Conservation (phyloP, 2,329 filamentous ascomycete genomes). For the Aureobasidium lini region DNA sequence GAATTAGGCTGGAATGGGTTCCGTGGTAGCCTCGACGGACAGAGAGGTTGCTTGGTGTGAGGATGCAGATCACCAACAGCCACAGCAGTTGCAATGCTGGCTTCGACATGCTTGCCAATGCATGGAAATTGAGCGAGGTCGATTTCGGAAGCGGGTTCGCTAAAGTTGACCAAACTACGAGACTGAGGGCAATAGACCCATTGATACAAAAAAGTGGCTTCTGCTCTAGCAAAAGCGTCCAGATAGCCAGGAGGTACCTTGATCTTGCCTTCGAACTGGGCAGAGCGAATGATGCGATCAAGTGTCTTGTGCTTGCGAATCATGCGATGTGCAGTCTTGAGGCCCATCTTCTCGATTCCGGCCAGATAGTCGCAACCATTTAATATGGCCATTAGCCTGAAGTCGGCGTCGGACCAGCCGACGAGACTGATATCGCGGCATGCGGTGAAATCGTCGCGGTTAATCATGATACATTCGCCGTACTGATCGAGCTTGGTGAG, state of each 20-base stretch:
- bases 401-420: conserved; percentile 87
- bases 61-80: conserved; percentile 80
- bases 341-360: conserved; percentile 73
- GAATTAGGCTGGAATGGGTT: not conserved
- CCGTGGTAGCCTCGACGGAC: conserved; percentile 26
- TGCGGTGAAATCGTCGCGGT: conserved; percentile 77
- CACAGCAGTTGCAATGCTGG: conserved; percentile 63
- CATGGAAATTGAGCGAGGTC: conserved; percentile 67
- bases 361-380: conserved; percentile 95
- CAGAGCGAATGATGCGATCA: conserved; percentile 70
- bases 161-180: conserved; percentile 67
- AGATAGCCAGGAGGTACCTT: conserved; percentile 75
- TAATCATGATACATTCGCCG: conserved; percentile 87
- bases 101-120: conserved; percentile 62
- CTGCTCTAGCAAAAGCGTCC: conserved; percentile 73
- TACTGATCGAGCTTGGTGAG: conserved; percentile 93
- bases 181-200: conserved; percentile 80
- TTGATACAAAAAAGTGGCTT: conserved; percentile 88
- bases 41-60: conserved; percentile 67
- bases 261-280: conserved; percentile 84
- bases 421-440: conserved; percentile 82
- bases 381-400: conserved; percentile 90
- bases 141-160: conserved; percentile 54
- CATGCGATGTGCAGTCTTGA: conserved; percentile 89
- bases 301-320: conserved; percentile 84